These are phyloP conservation scores for Bryum argenteum DNA, from an alignment of 225 moss, liverwort and hornwort genomes.

Conservation along the genomic window DNA sequence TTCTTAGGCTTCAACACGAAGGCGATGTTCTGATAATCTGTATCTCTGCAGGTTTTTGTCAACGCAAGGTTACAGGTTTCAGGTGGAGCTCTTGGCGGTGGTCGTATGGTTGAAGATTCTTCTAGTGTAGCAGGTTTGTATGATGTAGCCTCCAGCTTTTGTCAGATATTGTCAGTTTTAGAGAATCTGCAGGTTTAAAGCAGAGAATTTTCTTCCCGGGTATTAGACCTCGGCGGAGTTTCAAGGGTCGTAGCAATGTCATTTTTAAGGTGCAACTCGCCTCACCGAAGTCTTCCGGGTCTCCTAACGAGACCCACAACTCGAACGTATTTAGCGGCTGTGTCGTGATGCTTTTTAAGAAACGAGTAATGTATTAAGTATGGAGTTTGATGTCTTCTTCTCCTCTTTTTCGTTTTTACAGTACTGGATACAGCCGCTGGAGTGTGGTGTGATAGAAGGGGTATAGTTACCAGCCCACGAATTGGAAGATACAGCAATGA, in stretches of 20 bases:
- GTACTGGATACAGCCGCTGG: conserved; percentile 75
- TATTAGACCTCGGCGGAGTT: too few relatives aligned
- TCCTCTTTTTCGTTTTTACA: conserved; percentile 25
- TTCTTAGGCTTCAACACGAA: neutral
- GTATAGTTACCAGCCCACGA: conserved; percentile 64
- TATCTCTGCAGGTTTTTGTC: conserved; percentile 61
- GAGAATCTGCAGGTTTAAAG: neutral
- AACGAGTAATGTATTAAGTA: neutral
- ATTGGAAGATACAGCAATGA: conserved; percentile 62
- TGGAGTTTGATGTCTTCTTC: conserved; percentile 18
- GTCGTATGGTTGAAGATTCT: conserved; percentile 73
- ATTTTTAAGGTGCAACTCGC: neutral
- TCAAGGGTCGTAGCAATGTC: too few relatives aligned
- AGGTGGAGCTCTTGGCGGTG: conserved; percentile 73
- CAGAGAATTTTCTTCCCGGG: too few relatives aligned
- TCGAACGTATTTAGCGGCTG: neutral
- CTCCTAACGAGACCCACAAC: neutral
- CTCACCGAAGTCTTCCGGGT: neutral
- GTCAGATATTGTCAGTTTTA: conserved; percentile 1
- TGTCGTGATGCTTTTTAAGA: neutral
- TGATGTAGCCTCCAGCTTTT: neutral
- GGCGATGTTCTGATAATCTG: neutral
- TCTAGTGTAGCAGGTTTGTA: conserved; percentile 71
- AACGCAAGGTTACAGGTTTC: conserved; percentile 75
- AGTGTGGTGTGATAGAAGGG: conserved; percentile 68